phyloP scores from a whole-genome alignment of 441 rosid species.

The Gossypium davidsonii region DNA sequence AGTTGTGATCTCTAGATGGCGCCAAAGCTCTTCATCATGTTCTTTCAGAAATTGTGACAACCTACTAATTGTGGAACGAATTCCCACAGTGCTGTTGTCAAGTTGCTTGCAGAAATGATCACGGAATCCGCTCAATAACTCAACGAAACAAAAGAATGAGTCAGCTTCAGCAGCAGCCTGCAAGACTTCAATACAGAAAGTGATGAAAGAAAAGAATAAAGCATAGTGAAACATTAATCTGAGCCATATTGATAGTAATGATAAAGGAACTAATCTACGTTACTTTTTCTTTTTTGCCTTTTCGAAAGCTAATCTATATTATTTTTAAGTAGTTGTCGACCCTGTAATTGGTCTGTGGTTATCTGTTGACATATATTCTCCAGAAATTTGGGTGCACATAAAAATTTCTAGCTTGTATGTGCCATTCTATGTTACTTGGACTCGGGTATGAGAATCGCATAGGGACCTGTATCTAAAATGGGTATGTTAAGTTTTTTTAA shows the following conservation, averaged over 20 bases:
- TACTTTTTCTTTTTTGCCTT: background rate
- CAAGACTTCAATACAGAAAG: conserved; percentile 28
- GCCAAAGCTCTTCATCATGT: conserved; percentile 99
- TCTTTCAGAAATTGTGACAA: conserved; percentile 81
- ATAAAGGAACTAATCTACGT: background rate
- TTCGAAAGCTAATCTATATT: no score
- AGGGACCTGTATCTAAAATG: no score
- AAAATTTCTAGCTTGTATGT: background rate
- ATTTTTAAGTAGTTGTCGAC: background rate
- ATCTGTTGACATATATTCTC: background rate
- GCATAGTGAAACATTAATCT: background rate
- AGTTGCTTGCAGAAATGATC: conserved; percentile 97
- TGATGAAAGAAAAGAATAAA: conserved; percentile 20
- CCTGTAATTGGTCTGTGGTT: background rate
- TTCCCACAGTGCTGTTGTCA: conserved; percentile 92
- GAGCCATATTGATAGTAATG: background rate
- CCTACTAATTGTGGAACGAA: conserved; percentile 76
- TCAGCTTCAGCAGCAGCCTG: conserved; percentile 89
- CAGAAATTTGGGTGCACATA: background rate
- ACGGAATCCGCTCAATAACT: conserved; percentile 86
- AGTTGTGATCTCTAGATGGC: conserved; percentile 94
- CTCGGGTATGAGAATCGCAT: no score
- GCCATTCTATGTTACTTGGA: no score
- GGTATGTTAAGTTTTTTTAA: no score
- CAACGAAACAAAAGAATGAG: conserved; percentile 90